These are phyloP conservation scores for Sphagnurus paluster DNA, from an alignment of 1,284 basidiomycete species.

Conservation along the genomic window DNA sequence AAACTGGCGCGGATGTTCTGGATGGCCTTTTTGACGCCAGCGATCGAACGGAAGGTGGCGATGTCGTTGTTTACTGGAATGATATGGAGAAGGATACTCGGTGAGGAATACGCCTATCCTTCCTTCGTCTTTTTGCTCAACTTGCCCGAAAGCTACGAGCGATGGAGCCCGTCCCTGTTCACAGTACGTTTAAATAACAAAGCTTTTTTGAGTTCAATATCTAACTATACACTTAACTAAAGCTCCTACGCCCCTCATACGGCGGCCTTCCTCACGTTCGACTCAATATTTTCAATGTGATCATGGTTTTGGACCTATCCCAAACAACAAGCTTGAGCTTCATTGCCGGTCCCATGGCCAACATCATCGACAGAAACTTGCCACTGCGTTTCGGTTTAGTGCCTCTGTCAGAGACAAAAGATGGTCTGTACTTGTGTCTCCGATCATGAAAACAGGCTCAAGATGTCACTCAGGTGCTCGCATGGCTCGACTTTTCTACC, in stretches of 20 bases:
- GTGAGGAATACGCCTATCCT: slow-evolving; percentile 36
- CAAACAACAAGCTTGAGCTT: slow-evolving; percentile 59
- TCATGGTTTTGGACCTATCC: slow-evolving; percentile 80
- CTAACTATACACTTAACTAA: too few relatives aligned
- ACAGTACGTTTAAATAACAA: slow-evolving; percentile 45
- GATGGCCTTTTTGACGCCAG: slow-evolving; percentile 87
- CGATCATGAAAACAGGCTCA: background rate
- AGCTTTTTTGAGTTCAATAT: too few relatives aligned
- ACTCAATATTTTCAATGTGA: slow-evolving; percentile 79
- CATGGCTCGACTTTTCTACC: slow-evolving; percentile 75
- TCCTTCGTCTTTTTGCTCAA: background rate
- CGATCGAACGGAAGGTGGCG: slow-evolving; percentile 79
- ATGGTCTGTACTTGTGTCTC: slow-evolving; percentile 37
- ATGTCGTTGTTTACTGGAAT: slow-evolving; percentile 84
- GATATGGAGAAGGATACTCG: slow-evolving; percentile 84
- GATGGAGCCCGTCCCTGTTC: slow-evolving; percentile 52
- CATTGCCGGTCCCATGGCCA: slow-evolving; percentile 61
- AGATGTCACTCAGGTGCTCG: slow-evolving; percentile 46
- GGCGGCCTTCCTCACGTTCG: slow-evolving; percentile 75
- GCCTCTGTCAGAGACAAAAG: slow-evolving; percentile 63
- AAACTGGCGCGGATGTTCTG: slow-evolving; percentile 51
- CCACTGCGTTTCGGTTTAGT: slow-evolving; percentile 86
- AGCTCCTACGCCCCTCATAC: slow-evolving; percentile 73
- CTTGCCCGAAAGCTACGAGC: slow-evolving; percentile 43
- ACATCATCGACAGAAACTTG: slow-evolving; percentile 69